Conservation (phyloP, 1,139 yeast genomes). For the Schwanniomyces etchellsii region DNA sequence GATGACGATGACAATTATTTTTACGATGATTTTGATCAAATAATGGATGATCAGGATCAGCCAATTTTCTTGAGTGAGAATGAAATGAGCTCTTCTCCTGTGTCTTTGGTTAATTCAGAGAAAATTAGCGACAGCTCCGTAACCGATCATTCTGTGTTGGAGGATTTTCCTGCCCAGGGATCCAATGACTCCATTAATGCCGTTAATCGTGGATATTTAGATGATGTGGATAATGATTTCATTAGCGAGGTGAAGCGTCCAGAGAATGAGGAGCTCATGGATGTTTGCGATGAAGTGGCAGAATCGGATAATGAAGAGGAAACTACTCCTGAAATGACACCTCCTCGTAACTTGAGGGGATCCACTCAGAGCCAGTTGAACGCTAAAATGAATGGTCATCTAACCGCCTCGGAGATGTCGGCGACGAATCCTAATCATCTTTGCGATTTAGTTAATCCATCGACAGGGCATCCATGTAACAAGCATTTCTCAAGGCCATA, state of each 20-base stretch:
- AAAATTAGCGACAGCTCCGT: not conserved
- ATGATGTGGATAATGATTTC: not conserved
- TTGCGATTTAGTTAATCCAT: slow-evolving; percentile 53
- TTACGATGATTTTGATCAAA: slow-evolving; percentile 33
- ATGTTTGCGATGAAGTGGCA: slow-evolving; percentile 1
- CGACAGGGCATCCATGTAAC: slow-evolving; percentile 38
- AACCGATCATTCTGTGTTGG: not conserved
- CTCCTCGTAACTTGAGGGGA: too few relatives aligned
- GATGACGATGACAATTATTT: slow-evolving; percentile 35
- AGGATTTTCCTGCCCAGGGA: not conserved
- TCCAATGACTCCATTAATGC: too few relatives aligned
- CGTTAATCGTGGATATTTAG: too few relatives aligned
- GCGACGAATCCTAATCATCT: slow-evolving; percentile 32
- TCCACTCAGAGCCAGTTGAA: too few relatives aligned
- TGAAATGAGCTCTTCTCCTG: not conserved
- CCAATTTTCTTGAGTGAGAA: slow-evolving; percentile 2
- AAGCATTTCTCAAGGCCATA: slow-evolving; percentile 45
- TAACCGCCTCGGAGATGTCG: slow-evolving; percentile 19
- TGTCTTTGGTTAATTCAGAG: not conserved
- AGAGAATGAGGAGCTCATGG: slow-evolving; percentile 1
- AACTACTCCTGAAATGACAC: not conserved
- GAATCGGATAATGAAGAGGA: not conserved
- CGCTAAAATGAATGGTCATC: slow-evolving; percentile 4
- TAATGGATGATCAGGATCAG: slow-evolving; percentile 16
- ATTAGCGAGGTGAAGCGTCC: not conserved